Evolutionary conservation across 768 basidiomycete genomes (phyloP), one percentile per base, ranked within the genome.

Genomic region (Boletus sensibilis): DNA sequence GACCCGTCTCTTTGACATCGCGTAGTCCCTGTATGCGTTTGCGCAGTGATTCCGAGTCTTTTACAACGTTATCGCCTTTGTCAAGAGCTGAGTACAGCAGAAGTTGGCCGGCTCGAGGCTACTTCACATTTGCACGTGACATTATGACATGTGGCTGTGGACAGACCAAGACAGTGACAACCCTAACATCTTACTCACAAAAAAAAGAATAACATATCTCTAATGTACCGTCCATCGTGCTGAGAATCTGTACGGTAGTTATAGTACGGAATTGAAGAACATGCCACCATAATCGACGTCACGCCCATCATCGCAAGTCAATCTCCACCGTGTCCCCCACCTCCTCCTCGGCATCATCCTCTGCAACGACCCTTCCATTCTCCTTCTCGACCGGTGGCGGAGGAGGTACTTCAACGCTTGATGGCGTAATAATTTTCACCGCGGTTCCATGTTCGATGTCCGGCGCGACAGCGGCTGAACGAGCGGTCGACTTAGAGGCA

Each of bases 331-430:
- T 91, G 68, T 87, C 87, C 0, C 89, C 90, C 44, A 91, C 80
- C 31, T 91, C 90, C 50, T 89, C 89, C 37, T 89, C 88, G 0
- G 69, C 80, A 10, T 85, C 71, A 27, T 86, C 86, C 33, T 83
- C 86, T 21, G 70, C 64, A 20, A 71, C 63, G 10, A 71, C 73
- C 58, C 74, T 66, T 50, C 74, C 67, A 34, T 72, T 74, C 69
- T 91, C 87, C 72, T 92, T 90, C 67, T 88, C 86, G 14, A 89
- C 79, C 1, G 87, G 88, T 25, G 90, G 88, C 4, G 90, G 90
- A 0, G 90, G 85, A 4, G 88, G 90, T 7, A 92, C 86, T 66
- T 92, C 88, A 13, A 88, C 86, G 50, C 76, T 84, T 23, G 83
- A 79, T 2, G 86, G 84, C 20, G 82, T 78, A 23, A 86, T 75